Conservation (phyloP, 116 monocot genomes). For the Iris pallida region DNA sequence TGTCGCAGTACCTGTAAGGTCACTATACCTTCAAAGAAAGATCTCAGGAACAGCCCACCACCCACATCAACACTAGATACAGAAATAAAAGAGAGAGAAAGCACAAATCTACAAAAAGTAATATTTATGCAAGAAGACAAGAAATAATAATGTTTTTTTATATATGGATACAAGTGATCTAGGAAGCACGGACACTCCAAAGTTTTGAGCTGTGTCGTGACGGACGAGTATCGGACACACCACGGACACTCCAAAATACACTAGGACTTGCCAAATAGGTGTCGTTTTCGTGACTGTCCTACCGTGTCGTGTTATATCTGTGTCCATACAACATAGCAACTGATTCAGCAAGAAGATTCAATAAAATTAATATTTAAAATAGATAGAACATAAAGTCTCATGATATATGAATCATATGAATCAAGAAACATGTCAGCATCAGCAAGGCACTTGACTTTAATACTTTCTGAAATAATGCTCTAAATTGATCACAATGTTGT, state of each 20-base stretch:
- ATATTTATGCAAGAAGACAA: background rate
- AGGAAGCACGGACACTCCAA: background rate
- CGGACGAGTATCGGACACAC: no score
- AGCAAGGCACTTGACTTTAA: conserved; percentile 48
- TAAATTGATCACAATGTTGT: conserved; percentile 46
- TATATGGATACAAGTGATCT: background rate
- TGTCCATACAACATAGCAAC: background rate
- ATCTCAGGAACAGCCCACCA: conserved; percentile 24
- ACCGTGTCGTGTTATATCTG: no score
- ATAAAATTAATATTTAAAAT: background rate
- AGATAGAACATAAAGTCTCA: background rate
- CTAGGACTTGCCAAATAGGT: no score
- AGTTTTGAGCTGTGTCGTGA: no score
- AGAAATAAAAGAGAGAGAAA: background rate
- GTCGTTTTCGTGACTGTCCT: no score
- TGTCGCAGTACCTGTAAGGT: conserved; percentile 26
- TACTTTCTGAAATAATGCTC: conserved; percentile 27
- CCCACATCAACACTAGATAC: conserved; percentile 29
- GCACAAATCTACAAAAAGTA: background rate
- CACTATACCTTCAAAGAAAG: conserved; percentile 39
- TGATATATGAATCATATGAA: conserved; percentile 23
- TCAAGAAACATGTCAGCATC: conserved; percentile 56
- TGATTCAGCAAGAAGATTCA: background rate
- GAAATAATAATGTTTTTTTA: background rate
- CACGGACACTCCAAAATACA: no score